Evolutionary conservation across 2,329 filamentous ascomycete genomes (phyloP).

Genomic region (Stenocarpella maydis): DNA sequence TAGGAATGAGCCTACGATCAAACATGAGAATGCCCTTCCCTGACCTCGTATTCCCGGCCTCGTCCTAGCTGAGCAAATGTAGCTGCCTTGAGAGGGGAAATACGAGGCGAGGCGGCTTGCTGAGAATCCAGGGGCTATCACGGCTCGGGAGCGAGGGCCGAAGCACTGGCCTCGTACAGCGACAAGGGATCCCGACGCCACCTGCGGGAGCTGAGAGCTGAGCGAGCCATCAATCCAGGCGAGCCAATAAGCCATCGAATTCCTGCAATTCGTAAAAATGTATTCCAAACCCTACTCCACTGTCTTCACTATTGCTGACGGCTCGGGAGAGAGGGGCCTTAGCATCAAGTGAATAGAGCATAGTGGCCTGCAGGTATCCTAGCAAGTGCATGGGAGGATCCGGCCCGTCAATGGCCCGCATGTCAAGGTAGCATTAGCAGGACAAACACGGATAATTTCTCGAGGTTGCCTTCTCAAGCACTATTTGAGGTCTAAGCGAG

Average conservation of each 20-base stretch:
- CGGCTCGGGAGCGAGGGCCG: constrained; percentile 1
- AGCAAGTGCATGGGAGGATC: neutral
- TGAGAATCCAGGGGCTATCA: neutral
- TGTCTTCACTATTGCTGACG: neutral
- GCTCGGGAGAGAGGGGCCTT: neutral
- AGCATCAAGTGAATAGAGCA: neutral
- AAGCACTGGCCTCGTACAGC: neutral
- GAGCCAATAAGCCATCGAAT: neutral
- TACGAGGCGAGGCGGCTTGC: constrained; percentile 1
- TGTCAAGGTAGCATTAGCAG: too few relatives aligned
- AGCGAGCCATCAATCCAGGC: neutral
- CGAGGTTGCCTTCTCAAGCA: too few relatives aligned
- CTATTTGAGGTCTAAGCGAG: too few relatives aligned
- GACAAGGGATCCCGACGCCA: neutral
- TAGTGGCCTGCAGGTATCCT: neutral
- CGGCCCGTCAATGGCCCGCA: neutral
- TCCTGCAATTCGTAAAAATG: neutral
- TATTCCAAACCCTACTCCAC: neutral
- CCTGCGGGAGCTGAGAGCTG: neutral
- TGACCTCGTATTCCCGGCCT: neutral
- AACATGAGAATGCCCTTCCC: neutral
- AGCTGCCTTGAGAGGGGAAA: constrained; percentile 18
- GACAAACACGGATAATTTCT: too few relatives aligned
- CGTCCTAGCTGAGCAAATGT: neutral
- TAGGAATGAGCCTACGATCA: neutral